Base-by-base conservation (phyloP, 1,284 basidiomycete genomes). In the Chalciporus sp. region DNA sequence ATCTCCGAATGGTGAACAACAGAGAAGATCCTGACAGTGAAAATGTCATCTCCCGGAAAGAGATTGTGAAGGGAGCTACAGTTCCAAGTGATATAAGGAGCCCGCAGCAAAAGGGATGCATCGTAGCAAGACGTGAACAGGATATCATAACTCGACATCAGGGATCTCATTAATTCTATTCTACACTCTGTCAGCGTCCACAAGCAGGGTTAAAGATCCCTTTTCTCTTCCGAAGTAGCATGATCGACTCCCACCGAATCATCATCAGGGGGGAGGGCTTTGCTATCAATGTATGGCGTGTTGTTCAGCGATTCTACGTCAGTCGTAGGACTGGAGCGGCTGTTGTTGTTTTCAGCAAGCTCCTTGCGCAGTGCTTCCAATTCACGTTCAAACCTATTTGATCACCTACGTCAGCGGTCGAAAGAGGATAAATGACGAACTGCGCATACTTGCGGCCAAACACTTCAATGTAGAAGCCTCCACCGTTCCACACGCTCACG, bases 381-480 rank as follows among this genome's bases (percentile, higher is more conserved):
- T 72, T 96, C 94, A 35, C 90, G 84, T 69, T 95, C 94, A 64
- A 96, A 96, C 69, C 92, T 94, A 61, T 27, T 29, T 12, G 29
- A 9, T 26, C 41, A 16, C 52, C 46, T 27, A 26, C 23, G 16
- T 70, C 43, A 57, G 49, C 26, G 4, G 33, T 40, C 7, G 44
- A 42, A 20, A 23, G 44, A 27, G 5, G 20, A 43, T 14, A 19
- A 7, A 28, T 7, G 40, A 27, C 39, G 31, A 27, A 48, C 31
- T 41, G 45, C 33, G 82, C 90, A 60, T 59, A 94, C 92, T 95
- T 95, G 72, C 94, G 84, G 35, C 94, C 94, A 68, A 95, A 96
- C 29, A 96, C 94, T 69, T 98, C 95, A 57, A 97, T 94, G 70
- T 96, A 96, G 77, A 85, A 93, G 9, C 84, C 90, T 57, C 81